These are phyloP conservation scores for Tetracentron sinense DNA, from an alignment of 164 flowering plant species.

Conservation along the genomic window DNA sequence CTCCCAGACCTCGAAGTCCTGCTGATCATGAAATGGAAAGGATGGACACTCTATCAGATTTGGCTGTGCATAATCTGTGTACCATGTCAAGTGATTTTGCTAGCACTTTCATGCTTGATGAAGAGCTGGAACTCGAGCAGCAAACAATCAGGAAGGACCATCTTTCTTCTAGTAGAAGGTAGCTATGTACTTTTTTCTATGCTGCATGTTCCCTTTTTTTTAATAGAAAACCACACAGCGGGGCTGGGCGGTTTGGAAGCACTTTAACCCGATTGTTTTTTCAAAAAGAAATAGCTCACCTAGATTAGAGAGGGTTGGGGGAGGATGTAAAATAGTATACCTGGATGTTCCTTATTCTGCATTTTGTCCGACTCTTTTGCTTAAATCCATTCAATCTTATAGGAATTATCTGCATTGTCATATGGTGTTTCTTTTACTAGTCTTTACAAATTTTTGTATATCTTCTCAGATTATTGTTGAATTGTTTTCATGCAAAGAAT, in stretches of 20 bases:
- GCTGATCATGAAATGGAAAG: constrained; percentile 18
- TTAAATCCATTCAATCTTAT: neutral
- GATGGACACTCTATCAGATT: constrained; percentile 14
- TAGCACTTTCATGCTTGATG: constrained; percentile 80
- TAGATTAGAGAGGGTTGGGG: no score
- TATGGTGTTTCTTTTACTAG: neutral
- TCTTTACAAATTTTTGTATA: neutral
- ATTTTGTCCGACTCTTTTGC: neutral
- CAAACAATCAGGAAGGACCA: constrained; percentile 30
- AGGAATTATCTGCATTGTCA: neutral
- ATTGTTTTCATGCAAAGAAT: no score
- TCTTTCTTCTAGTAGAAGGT: constrained; percentile 47
- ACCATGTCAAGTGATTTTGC: constrained; percentile 50
- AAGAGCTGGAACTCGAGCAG: constrained; percentile 80
- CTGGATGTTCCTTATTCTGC: no score
- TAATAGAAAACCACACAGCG: no score
- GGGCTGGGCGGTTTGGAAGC: no score
- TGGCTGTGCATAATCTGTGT: constrained; percentile 16
- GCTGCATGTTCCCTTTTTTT: neutral
- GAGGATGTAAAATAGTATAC: no score
- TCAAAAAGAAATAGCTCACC: no score
- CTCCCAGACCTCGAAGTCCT: constrained; percentile 11
- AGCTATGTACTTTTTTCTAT: constrained; percentile 7
- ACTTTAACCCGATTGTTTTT: no score
- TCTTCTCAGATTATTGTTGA: no score